Evolutionary conservation across 2,329 filamentous ascomycete genomes (phyloP).

Genomic region (Colletotrichum spaethianum): DNA sequence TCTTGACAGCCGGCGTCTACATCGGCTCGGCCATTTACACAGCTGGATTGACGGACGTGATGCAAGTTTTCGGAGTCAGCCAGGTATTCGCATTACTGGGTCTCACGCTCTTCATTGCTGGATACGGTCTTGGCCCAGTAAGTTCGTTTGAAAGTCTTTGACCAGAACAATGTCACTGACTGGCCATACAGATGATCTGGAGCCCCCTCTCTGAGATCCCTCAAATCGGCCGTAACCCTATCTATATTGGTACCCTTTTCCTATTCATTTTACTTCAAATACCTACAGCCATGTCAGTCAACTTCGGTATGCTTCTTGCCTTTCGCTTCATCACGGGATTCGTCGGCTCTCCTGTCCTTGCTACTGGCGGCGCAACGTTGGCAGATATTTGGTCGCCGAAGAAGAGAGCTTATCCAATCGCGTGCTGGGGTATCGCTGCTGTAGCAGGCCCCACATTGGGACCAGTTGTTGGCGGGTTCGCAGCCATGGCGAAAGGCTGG

Average conservation of each 20-base stretch:
- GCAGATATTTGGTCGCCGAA: constrained; percentile 37
- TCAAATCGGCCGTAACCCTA: constrained; percentile 32
- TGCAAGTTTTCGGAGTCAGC: constrained; percentile 24
- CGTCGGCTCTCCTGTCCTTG: constrained; percentile 36
- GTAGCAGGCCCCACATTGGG: constrained; percentile 32
- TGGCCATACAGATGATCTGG: constrained; percentile 22
- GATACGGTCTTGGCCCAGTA: constrained; percentile 32
- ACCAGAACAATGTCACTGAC: neutral
- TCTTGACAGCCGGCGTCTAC: constrained; percentile 22
- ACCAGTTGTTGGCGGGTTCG: constrained; percentile 29
- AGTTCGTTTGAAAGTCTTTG: neutral
- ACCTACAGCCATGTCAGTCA: constrained; percentile 12
- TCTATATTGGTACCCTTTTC: constrained; percentile 36
- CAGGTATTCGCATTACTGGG: constrained; percentile 21
- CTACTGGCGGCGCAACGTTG: constrained; percentile 36
- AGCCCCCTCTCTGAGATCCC: constrained; percentile 35
- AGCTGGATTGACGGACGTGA: constrained; percentile 22
- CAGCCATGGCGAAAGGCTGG: constrained; percentile 41
- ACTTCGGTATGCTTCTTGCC: constrained; percentile 31
- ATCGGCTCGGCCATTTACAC: constrained; percentile 36
- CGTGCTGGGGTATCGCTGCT: constrained; percentile 23
- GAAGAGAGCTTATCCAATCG: constrained; percentile 34
- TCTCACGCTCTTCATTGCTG: constrained; percentile 33
- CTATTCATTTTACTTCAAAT: constrained; percentile 33
- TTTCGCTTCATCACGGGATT: constrained; percentile 38